A percentile compares a stretch with the other conserved stretches of the same genome.
Evolutionary conservation across 164 flowering plant genomes (phyloP).

Genomic region (Echeveria elegans): DNA sequence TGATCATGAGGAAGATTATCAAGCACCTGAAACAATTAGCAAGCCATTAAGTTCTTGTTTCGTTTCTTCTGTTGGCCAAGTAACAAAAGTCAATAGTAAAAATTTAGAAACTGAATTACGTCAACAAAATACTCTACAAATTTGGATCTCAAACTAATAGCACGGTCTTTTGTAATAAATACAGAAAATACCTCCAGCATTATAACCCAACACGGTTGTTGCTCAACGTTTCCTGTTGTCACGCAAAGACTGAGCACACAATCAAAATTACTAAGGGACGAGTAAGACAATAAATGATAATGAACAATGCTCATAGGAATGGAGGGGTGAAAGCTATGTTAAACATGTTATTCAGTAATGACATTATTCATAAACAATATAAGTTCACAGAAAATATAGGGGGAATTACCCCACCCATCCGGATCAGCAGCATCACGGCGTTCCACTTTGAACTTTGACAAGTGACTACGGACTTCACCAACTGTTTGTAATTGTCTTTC

Average conservation of each 20-base stretch:
- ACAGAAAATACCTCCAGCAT: conserved; percentile 84
- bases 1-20: conserved; percentile 99
- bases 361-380: neutral
- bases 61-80: neutral
- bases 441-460: conserved; percentile 71
- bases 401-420: conserved; percentile 79
- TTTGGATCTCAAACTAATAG: neutral
- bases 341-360: neutral
- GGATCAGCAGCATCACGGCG: conserved; percentile 86
- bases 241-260: conserved; percentile 12
- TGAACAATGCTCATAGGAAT: neutral
- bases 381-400: neutral
- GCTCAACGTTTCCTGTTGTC: conserved; percentile 49
- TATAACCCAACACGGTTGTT: conserved; percentile 94
- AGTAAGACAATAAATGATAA: neutral
- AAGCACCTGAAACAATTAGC: conserved; percentile 51
- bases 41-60: neutral
- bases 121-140: neutral
- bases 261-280: conserved; percentile 5
- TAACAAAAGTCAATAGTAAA: neutral
- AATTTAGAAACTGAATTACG: neutral
- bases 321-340: neutral
- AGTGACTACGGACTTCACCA: conserved; percentile 78
- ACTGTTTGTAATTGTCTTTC: conserved; percentile 79
- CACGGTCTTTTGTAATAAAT: no score